Percentiles rank a stretch among this genome's conserved stretches.
Evolutionary conservation across 2,329 filamentous ascomycete species (phyloP).

Genomic region (Lecanicillium sp.): DNA sequence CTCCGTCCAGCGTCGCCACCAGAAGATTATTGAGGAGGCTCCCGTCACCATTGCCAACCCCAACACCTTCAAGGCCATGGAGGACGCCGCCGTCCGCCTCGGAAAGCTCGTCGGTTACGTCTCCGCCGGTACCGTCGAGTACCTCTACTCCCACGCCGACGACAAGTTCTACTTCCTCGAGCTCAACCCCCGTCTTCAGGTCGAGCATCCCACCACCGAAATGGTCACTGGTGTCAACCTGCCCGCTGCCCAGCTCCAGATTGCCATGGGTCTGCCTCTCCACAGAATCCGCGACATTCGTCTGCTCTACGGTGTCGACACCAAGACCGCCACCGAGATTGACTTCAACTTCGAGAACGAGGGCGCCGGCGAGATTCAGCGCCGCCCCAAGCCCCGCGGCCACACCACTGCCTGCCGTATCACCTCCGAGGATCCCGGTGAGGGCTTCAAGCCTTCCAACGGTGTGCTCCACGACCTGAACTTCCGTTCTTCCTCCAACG

Average conservation of each 20-base stretch:
- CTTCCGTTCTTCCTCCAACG: conserved; percentile 97
- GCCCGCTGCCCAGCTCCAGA: conserved; percentile 93
- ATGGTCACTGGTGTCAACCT: conserved; percentile 99
- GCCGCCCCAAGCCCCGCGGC: conserved; percentile 86
- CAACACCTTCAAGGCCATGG: conserved; percentile 90
- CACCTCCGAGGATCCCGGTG: conserved; percentile 95
- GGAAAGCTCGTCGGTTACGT: conserved; percentile 95
- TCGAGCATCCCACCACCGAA: conserved; percentile 98
- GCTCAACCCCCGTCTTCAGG: conserved; percentile 96
- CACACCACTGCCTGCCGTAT: conserved; percentile 99
- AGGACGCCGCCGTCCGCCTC: conserved; percentile 89
- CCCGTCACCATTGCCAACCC: conserved; percentile 93
- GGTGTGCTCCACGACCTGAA: conserved; percentile 99
- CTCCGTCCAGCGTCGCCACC: conserved; percentile 94
- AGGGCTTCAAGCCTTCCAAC: conserved; percentile 98
- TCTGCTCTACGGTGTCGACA: conserved; percentile 91
- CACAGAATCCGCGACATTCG: conserved; percentile 95
- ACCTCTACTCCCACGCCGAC: conserved; percentile 94
- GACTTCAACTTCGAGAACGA: conserved; percentile 94
- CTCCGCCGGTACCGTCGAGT: conserved; percentile 97
- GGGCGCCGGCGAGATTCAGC: conserved; percentile 75
- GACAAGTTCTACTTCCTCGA: conserved; percentile 99
- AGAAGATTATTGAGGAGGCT: conserved; percentile 99
- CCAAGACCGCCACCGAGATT: conserved; percentile 77
- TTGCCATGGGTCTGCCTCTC: conserved; percentile 96